phyloP scores from a whole-genome alignment of 306 rosid species.

The Lagenaria siceraria region DNA sequence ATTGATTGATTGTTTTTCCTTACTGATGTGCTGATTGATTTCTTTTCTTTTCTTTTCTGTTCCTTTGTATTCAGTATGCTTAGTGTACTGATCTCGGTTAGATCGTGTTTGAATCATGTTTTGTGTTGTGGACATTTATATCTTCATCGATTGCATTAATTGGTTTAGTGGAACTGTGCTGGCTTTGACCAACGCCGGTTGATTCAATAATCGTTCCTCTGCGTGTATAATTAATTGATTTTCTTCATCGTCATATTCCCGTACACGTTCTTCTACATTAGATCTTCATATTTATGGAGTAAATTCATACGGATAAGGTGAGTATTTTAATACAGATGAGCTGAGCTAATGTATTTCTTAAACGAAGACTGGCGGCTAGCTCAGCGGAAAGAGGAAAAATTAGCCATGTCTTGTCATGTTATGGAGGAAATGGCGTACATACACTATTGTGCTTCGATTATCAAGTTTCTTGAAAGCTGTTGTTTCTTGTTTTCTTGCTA shows the following conservation, averaged over 20 bases:
- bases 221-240: neutral
- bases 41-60: neutral
- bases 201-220: neutral
- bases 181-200: neutral
- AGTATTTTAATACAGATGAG: neutral
- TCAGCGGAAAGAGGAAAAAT: neutral
- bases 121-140: neutral
- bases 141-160: neutral
- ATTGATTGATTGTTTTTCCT: neutral
- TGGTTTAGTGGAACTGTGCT: neutral
- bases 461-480: neutral
- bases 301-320: neutral
- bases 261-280: neutral
- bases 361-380: neutral
- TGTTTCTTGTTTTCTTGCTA: neutral
- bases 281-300: neutral
- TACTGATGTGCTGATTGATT: neutral
- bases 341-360: neutral
- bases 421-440: neutral
- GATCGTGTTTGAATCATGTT: neutral
- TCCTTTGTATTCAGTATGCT: neutral
- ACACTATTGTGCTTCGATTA: neutral
- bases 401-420: neutral
- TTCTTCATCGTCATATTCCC: neutral
- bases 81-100: neutral